phyloP scores from a whole-genome alignment of 768 basidiomycete genomes.

The Tricholoma saponaceum region DNA sequence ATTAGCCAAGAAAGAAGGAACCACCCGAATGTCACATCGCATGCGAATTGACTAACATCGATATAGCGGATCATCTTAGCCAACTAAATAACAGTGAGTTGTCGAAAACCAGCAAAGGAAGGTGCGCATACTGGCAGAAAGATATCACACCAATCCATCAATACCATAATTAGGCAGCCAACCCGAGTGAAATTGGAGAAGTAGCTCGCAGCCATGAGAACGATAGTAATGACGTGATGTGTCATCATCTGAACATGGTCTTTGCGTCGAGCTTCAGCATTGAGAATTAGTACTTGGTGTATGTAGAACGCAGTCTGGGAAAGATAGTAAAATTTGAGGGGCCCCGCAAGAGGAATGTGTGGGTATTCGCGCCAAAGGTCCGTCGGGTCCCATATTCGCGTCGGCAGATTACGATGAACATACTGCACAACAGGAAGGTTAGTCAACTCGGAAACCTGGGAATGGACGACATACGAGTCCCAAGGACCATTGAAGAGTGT shows the following conservation, averaged over 20 bases:
- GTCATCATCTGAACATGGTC: conserved; percentile 96
- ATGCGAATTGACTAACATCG: conserved; percentile 50
- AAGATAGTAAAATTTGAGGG: conserved; percentile 89
- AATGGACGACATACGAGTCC: conserved; percentile 68
- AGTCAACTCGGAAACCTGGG: conserved; percentile 7
- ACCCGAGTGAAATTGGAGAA: conserved; percentile 81
- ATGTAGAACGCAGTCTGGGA: conserved; percentile 84
- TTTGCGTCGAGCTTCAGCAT: conserved; percentile 87
- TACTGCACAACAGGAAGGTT: conserved; percentile 48
- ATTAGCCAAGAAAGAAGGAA: conserved; percentile 91
- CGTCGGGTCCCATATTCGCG: conserved; percentile 53
- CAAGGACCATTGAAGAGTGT: conserved; percentile 66
- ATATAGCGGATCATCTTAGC: conserved; percentile 95
- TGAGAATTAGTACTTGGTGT: conserved; percentile 88
- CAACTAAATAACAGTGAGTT: conserved; percentile 40
- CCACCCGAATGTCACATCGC: conserved; percentile 71
- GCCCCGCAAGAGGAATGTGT: conserved; percentile 70
- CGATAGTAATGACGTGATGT: conserved; percentile 88
- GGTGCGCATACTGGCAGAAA: conserved; percentile 71
- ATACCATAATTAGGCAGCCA: conserved; percentile 83
- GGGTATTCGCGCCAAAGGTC: conserved; percentile 82
- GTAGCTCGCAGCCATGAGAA: conserved; percentile 77
- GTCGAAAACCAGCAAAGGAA: background rate
- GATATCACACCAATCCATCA: conserved; percentile 96
- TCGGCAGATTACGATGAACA: conserved; percentile 71